Percentiles rank a stretch among this genome's conserved stretches.
Evolutionary conservation across 257 asterid species (phyloP).

Genomic region (Plantago major): DNA sequence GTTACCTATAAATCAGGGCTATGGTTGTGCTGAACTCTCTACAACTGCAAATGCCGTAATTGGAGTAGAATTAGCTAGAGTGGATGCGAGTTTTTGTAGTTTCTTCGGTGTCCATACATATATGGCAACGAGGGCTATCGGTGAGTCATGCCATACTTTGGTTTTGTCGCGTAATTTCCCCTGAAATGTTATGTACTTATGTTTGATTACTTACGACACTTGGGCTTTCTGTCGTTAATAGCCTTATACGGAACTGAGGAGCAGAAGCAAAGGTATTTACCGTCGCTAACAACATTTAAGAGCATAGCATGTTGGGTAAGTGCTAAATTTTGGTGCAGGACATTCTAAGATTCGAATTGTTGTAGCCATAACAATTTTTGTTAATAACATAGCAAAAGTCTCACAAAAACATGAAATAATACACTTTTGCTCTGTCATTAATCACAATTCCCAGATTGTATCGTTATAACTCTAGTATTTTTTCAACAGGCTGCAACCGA

Average conservation of each 20-base stretch:
- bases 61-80: conserved; percentile 46
- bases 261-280: conserved; percentile 12
- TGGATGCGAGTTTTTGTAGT: conserved; percentile 55
- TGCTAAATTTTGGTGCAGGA: background rate
- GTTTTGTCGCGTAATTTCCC: too few relatives aligned
- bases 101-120: conserved; percentile 53
- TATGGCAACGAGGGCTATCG: conserved; percentile 54
- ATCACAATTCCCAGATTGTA: background rate
- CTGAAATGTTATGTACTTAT: too few relatives aligned
- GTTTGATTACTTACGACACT: too few relatives aligned
- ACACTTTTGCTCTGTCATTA: too few relatives aligned
- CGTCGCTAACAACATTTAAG: conserved; percentile 7
- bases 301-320: conserved; percentile 15
- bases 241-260: conserved; percentile 7
- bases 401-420: too few relatives aligned
- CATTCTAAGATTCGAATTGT: too few relatives aligned
- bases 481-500: conserved; percentile 2
- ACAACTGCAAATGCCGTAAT: conserved; percentile 44
- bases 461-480: background rate
- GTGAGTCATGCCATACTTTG: conserved; percentile 10
- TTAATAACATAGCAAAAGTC: too few relatives aligned
- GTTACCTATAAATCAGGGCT: conserved; percentile 27
- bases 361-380: too few relatives aligned
- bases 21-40: conserved; percentile 57
- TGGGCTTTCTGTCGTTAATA: background rate